Evolutionary conservation across 225 moss, liverwort and hornwort species (phyloP).

Genomic region (Marchantia paleacea): DNA sequence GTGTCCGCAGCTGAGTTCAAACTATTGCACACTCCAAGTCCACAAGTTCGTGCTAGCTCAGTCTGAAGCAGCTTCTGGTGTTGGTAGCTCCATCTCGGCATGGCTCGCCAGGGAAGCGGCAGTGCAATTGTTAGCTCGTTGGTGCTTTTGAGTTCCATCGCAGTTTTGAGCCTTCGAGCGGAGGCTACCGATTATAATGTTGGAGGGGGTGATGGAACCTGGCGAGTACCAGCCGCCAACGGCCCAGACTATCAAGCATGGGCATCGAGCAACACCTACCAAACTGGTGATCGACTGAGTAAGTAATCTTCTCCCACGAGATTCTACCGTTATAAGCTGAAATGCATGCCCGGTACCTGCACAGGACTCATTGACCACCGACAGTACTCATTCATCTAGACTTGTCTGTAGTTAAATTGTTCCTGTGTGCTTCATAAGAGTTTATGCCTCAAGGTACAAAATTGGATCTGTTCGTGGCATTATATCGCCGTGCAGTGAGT

Average conservation of each 20-base stretch:
- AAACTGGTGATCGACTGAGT: background rate
- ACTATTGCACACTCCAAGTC: background rate
- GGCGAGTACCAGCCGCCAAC: background rate
- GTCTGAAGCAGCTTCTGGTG: background rate
- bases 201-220: constrained; percentile 3
- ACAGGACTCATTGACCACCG: too few species aligned
- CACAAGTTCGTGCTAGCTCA: background rate
- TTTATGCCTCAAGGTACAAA: too few species aligned
- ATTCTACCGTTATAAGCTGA: too few species aligned
- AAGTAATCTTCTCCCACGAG: background rate
- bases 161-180: background rate
- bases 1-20: background rate
- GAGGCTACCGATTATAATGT: background rate
- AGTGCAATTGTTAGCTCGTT: background rate
- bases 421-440: too few species aligned
- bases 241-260: background rate
- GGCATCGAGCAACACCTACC: background rate
- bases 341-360: too few species aligned
- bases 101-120: constrained; percentile 17
- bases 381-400: too few species aligned
- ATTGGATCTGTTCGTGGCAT: too few species aligned
- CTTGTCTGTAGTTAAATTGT: too few species aligned
- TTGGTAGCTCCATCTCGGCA: background rate
- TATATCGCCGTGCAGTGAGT: too few species aligned
- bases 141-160: background rate